Conservation (phyloP, 345 rosid genomes). For the Brassica napus region DNA sequence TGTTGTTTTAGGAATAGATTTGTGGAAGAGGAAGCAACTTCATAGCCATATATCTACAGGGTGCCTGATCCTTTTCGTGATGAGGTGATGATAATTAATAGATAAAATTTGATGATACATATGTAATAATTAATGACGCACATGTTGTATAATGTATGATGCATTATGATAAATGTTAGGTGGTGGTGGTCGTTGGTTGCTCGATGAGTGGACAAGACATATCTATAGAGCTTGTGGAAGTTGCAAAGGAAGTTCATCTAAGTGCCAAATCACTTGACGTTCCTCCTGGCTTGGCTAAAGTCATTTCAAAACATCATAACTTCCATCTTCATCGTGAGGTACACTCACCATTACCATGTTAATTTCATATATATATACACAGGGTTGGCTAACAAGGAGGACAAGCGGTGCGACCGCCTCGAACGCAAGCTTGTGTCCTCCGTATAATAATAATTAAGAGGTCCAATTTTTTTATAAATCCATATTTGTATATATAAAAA, state of each 20-base stretch:
- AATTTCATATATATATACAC: background rate
- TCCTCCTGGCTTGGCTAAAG: slow-evolving; percentile 61
- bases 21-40: slow-evolving; percentile 82
- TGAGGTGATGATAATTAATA: slow-evolving; percentile 45
- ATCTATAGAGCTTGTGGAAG: slow-evolving; percentile 71
- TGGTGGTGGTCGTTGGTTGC: slow-evolving; percentile 75
- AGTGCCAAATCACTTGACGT: slow-evolving; percentile 60
- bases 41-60: slow-evolving; percentile 74
- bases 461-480: too few species aligned
- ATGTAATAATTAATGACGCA: background rate
- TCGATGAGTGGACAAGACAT: slow-evolving; percentile 81
- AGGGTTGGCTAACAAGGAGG: too few species aligned
- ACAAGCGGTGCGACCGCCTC: too few species aligned
- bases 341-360: background rate
- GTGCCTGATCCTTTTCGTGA: slow-evolving; percentile 68
- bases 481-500: too few species aligned
- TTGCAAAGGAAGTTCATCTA: slow-evolving; percentile 70
- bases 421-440: too few species aligned
- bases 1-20: slow-evolving; percentile 56
- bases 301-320: slow-evolving; percentile 56
- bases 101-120: background rate
- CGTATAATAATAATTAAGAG: too few species aligned
- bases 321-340: slow-evolving; percentile 64
- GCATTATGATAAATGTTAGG: slow-evolving; percentile 39
- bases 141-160: background rate